phyloP scores from a whole-genome alignment of 2,329 filamentous ascomycete genomes.

The Capronia americana region DNA sequence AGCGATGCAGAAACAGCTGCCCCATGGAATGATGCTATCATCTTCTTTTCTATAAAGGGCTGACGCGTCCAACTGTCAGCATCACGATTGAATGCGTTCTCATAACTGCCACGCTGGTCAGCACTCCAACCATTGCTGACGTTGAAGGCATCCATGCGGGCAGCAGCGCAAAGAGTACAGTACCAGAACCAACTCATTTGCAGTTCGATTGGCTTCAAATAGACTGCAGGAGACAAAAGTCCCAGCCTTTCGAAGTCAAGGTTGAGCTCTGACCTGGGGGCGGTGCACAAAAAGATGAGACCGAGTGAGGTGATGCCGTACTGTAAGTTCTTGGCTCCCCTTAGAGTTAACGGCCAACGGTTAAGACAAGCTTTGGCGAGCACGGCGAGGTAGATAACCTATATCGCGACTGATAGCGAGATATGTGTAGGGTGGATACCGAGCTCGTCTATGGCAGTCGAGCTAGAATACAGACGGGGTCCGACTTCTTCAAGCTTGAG shows the following conservation, averaged over 20 bases:
- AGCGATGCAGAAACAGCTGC: no score
- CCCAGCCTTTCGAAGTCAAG: neutral
- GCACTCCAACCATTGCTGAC: no score
- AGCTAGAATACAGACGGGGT: neutral
- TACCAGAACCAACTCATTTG: no score
- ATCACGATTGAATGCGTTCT: no score
- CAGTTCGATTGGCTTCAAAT: no score
- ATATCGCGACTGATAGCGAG: neutral
- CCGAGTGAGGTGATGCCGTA: neutral
- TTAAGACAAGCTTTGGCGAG: neutral
- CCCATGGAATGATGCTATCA: no score
- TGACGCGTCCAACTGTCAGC: no score
- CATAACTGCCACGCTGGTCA: no score
- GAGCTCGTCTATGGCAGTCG: neutral
- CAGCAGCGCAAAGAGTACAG: no score
- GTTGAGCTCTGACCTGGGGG: neutral
- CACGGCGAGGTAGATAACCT: neutral
- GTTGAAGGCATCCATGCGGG: no score
- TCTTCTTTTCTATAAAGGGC: no score
- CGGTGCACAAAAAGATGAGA: neutral
- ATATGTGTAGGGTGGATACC: neutral
- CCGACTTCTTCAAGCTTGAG: neutral
- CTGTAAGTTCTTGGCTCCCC: neutral
- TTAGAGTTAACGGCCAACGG: neutral
- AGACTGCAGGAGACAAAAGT: neutral